Evolutionary conservation across 1,284 basidiomycete genomes (phyloP).

Genomic region (Cryptococcus amylolentus): DNA sequence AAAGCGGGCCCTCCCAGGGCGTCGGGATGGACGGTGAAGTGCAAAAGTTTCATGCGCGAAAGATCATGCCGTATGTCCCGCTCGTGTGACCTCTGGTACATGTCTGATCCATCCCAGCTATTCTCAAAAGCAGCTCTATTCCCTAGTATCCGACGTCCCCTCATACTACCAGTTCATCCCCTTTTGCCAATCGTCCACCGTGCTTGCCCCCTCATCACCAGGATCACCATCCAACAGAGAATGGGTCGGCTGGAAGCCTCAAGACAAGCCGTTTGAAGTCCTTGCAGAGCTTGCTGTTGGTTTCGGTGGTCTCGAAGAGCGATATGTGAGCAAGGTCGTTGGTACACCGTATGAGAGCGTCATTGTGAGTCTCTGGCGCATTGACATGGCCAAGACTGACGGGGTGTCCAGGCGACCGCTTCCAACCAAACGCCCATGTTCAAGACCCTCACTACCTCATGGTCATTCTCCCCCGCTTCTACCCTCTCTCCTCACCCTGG

Average conservation of each 20-base stretch:
- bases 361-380: slow-evolving; percentile 56
- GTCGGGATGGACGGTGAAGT: slow-evolving; percentile 30
- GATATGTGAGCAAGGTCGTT: slow-evolving; percentile 79
- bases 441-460: slow-evolving; percentile 75
- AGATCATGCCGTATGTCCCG: slow-evolving; percentile 70
- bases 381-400: slow-evolving; percentile 3
- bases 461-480: slow-evolving; percentile 64
- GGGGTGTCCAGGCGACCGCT: slow-evolving; percentile 62
- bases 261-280: slow-evolving; percentile 56
- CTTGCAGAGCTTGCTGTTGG: slow-evolving; percentile 85
- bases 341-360: slow-evolving; percentile 73
- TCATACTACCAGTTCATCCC: slow-evolving; percentile 85
- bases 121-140: slow-evolving; percentile 71
- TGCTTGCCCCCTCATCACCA: slow-evolving; percentile 53
- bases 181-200: slow-evolving; percentile 74
- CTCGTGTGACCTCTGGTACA: slow-evolving; percentile 1
- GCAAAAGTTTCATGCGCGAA: slow-evolving; percentile 57
- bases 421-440: slow-evolving; percentile 75
- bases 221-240: slow-evolving; percentile 8
- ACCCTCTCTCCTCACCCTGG: slow-evolving; percentile 51
- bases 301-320: slow-evolving; percentile 81
- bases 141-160: slow-evolving; percentile 79
- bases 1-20: slow-evolving; percentile 5
- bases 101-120: slow-evolving; percentile 55
- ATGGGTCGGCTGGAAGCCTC: slow-evolving; percentile 30